Conservation (phyloP, 2,329 filamentous ascomycete genomes). For the Ophiostoma quercus region DNA sequence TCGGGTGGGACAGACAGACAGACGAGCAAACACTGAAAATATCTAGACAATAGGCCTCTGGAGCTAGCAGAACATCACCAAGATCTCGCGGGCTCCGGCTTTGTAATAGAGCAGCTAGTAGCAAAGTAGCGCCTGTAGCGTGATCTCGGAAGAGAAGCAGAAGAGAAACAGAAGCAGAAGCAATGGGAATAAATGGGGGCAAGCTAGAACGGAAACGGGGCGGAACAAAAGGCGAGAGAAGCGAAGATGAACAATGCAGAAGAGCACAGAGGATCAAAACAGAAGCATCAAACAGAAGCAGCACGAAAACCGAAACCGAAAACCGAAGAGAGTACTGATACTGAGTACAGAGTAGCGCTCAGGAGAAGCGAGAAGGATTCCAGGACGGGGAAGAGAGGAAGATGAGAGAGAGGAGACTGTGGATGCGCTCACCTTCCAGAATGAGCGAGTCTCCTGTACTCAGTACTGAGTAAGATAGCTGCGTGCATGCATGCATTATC, state of each 20-base stretch:
- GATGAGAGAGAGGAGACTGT: neutral
- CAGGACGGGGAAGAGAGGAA: neutral
- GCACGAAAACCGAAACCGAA: neutral
- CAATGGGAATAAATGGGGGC: neutral
- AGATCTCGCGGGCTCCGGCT: conserved; percentile 5
- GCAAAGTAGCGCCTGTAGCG: too few relatives aligned
- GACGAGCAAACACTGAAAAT: neutral
- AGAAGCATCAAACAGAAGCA: neutral
- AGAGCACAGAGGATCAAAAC: too few relatives aligned
- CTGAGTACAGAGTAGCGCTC: neutral
- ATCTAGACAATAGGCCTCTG: neutral
- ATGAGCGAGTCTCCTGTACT: neutral
- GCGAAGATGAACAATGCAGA: neutral
- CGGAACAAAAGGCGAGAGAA: neutral
- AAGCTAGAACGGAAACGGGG: neutral
- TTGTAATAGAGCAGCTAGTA: conserved; percentile 5
- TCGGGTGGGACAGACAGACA: neutral
- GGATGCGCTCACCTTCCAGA: conserved; percentile 7
- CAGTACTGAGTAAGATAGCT: neutral
- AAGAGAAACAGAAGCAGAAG: neutral
- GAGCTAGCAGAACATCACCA: neutral
- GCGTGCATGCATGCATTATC: neutral
- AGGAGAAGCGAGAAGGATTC: conserved; percentile 7
- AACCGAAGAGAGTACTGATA: neutral
- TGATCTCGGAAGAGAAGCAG: neutral